Conservation (phyloP, 2,329 filamentous ascomycete species). For the Epichloe bromicola region DNA sequence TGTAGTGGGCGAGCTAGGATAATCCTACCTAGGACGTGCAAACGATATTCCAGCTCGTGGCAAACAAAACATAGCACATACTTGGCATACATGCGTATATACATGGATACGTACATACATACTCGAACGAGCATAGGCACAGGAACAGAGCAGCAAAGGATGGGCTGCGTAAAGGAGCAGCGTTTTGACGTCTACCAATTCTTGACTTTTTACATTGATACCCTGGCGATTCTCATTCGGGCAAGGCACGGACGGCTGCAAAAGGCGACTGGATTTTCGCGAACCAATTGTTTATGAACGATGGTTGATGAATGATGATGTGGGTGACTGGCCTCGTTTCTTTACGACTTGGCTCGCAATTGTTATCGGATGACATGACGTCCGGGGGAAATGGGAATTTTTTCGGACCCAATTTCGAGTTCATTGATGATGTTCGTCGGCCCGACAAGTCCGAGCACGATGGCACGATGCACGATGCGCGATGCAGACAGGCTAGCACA, state of each 20-base stretch:
- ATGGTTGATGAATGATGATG: background rate
- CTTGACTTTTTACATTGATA: background rate
- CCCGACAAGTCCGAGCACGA: no score
- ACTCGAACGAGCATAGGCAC: no score
- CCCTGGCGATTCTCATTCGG: background rate
- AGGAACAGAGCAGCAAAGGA: background rate
- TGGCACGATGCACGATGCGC: no score
- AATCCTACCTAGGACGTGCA: background rate
- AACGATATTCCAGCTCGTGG: background rate
- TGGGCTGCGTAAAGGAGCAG: background rate
- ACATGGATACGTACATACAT: no score
- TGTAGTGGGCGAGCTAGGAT: conserved; percentile 10
- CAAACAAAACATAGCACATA: background rate
- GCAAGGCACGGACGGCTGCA: background rate
- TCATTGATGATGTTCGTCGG: no score
- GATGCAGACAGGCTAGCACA: no score
- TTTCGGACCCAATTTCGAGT: no score
- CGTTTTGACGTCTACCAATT: background rate
- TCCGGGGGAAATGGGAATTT: no score
- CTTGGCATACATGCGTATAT: no score
- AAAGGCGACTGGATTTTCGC: background rate
- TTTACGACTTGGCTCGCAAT: no score
- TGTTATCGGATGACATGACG: no score
- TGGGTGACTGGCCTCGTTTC: no score
- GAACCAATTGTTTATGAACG: background rate